A percentile compares a stretch with the other conserved stretches of the same genome.
Evolutionary conservation across 2,329 filamentous ascomycete species (phyloP).

Genomic region (Talaromyces amestolkiae): DNA sequence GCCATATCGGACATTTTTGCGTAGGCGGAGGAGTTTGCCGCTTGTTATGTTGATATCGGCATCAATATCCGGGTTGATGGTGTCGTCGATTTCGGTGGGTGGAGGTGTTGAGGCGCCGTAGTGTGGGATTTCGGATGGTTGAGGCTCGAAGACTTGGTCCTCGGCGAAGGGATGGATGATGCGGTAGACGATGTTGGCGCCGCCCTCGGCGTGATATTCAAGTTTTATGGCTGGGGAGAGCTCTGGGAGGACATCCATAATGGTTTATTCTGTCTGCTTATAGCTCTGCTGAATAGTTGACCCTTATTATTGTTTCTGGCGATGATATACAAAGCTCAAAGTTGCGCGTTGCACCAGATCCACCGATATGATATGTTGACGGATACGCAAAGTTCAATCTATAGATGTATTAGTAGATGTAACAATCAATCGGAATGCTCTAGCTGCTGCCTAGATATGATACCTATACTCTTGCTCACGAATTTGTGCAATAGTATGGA

Average conservation of each 20-base stretch:
- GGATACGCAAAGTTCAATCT: neutral
- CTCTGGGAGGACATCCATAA: constrained; percentile 29
- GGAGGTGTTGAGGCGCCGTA: constrained; percentile 21
- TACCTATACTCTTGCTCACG: neutral
- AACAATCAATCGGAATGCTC: neutral
- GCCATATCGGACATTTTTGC: constrained; percentile 55
- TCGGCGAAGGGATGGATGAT: constrained; percentile 43
- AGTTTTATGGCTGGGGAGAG: constrained; percentile 37
- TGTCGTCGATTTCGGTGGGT: constrained; percentile 22
- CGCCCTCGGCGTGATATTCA: constrained; percentile 63
- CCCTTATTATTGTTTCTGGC: neutral
- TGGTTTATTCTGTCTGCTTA: neutral
- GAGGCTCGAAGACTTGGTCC: neutral
- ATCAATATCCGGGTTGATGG: neutral
- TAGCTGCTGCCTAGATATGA: neutral
- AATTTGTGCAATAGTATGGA: neutral
- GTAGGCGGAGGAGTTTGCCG: constrained; percentile 59
- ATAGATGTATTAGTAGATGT: neutral
- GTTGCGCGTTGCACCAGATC: neutral
- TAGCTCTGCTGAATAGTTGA: too few species aligned
- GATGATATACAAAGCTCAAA: neutral
- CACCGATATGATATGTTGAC: neutral
- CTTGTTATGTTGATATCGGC: constrained; percentile 19
- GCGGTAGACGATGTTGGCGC: constrained; percentile 73
- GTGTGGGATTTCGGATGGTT: constrained; percentile 28